Evolutionary conservation across 73 alveolate genomes (phyloP).

Genomic region (Tetrahymena malaccensis): DNA sequence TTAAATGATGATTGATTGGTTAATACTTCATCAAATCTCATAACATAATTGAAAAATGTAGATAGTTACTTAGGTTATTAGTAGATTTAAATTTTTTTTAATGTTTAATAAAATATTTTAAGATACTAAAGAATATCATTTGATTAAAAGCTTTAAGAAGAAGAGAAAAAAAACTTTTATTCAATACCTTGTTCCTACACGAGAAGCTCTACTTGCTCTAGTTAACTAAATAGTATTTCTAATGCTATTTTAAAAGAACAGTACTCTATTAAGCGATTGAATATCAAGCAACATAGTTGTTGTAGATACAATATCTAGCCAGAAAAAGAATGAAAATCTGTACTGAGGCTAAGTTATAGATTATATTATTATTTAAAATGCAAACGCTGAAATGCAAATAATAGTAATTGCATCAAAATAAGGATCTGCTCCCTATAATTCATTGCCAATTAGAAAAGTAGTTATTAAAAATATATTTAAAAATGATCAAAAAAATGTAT

Average conservation of each 20-base stretch:
- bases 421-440: background rate
- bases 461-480: background rate
- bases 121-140: too few relatives aligned
- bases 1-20: too few relatives aligned
- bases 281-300: slow-evolving; percentile 46
- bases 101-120: too few relatives aligned
- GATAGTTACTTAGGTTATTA: too few relatives aligned
- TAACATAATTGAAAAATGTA: too few relatives aligned
- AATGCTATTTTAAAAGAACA: slow-evolving; percentile 46
- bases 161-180: background rate
- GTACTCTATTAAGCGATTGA: slow-evolving; percentile 35
- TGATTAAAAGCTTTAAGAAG: too few relatives aligned
- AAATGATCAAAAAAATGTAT: background rate
- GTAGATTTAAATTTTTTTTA: too few relatives aligned
- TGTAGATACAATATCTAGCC: slow-evolving; percentile 60
- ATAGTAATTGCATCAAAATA: background rate
- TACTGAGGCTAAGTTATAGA: background rate
- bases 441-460: background rate
- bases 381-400: slow-evolving; percentile 1
- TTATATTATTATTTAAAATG: slow-evolving; percentile 3
- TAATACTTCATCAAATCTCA: too few relatives aligned
- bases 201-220: slow-evolving; percentile 62
- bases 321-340: slow-evolving; percentile 44
- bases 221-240: slow-evolving; percentile 49
- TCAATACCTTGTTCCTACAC: slow-evolving; percentile 43